Conservation (phyloP, 805 yeast genomes). For the Scheffersomyces amazonensis region DNA sequence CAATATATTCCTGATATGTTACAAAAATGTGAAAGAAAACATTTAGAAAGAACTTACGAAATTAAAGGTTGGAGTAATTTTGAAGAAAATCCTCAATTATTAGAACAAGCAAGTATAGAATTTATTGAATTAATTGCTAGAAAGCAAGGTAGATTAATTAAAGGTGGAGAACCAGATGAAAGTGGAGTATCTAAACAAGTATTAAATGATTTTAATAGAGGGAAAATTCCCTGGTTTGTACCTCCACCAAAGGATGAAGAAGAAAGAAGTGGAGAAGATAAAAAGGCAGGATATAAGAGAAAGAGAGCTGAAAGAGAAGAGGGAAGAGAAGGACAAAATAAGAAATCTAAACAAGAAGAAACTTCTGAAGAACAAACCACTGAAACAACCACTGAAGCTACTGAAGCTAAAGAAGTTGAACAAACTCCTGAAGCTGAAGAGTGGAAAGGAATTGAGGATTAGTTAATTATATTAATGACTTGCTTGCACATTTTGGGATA, state of each 20-base stretch:
- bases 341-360: constrained; percentile 18
- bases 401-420: constrained; percentile 11
- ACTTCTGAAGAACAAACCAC: constrained; percentile 12
- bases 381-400: constrained; percentile 13
- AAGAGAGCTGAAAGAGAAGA: constrained; percentile 51
- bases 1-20: constrained; percentile 89
- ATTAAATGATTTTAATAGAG: constrained; percentile 92
- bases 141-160: constrained; percentile 86
- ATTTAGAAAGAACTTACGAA: constrained; percentile 93
- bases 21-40: constrained; percentile 80
- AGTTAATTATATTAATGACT: no score
- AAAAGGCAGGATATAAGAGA: constrained; percentile 51
- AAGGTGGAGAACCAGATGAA: constrained; percentile 98
- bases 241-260: constrained; percentile 82
- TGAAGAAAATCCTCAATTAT: constrained; percentile 46
- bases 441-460: constrained; percentile 27
- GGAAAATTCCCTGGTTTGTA: constrained; percentile 97
- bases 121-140: constrained; percentile 89
- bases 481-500: no score
- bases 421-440: no score
- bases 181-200: constrained; percentile 87
- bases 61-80: constrained; percentile 76
- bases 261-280: constrained; percentile 55
- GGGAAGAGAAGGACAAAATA: constrained; percentile 17
- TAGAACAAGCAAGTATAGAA: constrained; percentile 49